Evolutionary conservation across 768 basidiomycete species (phyloP).

Genomic region (Mycena capillaripes): DNA sequence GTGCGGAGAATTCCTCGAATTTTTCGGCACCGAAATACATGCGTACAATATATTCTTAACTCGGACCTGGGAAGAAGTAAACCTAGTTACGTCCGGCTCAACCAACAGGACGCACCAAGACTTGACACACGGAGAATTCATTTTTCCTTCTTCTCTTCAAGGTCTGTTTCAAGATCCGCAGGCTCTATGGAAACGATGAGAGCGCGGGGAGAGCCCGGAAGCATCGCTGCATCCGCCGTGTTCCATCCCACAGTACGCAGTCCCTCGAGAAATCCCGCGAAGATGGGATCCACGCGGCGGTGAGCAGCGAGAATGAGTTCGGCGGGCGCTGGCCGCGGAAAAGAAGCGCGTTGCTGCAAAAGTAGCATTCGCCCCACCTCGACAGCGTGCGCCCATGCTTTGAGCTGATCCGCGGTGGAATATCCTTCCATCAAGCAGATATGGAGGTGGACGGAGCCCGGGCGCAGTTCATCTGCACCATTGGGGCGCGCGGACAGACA

Average conservation of each 20-base stretch:
- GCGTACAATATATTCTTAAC: slow-evolving; percentile 7
- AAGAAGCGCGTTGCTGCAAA: slow-evolving; percentile 28
- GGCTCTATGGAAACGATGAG: slow-evolving; percentile 27
- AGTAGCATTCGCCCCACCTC: slow-evolving; percentile 49
- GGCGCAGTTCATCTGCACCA: slow-evolving; percentile 23
- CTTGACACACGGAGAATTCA: neutral
- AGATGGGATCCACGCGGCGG: slow-evolving; percentile 31
- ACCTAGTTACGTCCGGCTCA: slow-evolving; percentile 8
- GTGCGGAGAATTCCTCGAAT: slow-evolving; percentile 23
- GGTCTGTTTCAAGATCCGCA: slow-evolving; percentile 6
- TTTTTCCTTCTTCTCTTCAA: slow-evolving; percentile 27
- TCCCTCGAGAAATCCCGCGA: slow-evolving; percentile 42
- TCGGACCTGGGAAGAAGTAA: slow-evolving; percentile 7
- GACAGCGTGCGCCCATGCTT: slow-evolving; percentile 66
- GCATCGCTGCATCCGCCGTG: slow-evolving; percentile 47
- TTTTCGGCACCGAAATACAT: slow-evolving; percentile 30
- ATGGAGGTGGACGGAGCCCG: slow-evolving; percentile 48
- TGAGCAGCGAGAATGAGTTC: slow-evolving; percentile 40
- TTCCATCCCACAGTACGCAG: slow-evolving; percentile 56
- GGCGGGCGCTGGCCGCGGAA: slow-evolving; percentile 19
- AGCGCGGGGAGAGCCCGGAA: slow-evolving; percentile 24
- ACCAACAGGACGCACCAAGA: neutral
- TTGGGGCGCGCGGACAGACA: slow-evolving; percentile 37
- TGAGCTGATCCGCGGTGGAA: slow-evolving; percentile 61
- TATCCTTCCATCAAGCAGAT: slow-evolving; percentile 68